Percentiles rank a stretch among this genome's conserved stretches.
These are phyloP conservation scores for Diddensiella caesifluorescens DNA, from an alignment of 805 yeast genomes.

Conservation along the genomic window DNA sequence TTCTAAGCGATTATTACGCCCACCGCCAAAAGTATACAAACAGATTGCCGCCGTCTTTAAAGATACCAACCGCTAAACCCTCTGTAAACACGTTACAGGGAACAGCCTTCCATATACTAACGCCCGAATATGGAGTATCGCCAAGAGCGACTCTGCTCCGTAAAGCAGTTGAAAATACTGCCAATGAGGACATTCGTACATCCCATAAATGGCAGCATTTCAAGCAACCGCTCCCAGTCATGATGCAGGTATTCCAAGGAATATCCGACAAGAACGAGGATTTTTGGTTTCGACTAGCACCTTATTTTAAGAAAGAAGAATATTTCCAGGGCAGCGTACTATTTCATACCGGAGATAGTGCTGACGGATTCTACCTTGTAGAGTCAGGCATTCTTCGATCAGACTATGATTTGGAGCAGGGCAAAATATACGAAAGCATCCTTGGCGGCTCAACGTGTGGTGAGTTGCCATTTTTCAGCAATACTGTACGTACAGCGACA, in stretches of 20 bases:
- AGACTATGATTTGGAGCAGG: conserved; percentile 47
- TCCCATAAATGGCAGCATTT: conserved; percentile 32
- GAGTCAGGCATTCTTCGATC: conserved; percentile 52
- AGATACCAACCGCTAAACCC: no score
- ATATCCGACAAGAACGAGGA: conserved; percentile 43
- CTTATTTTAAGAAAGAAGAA: conserved; percentile 48
- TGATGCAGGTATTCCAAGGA: conserved; percentile 61
- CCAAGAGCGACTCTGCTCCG: conserved; percentile 27
- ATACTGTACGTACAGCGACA: conserved; percentile 39
- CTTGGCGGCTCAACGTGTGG: conserved; percentile 76
- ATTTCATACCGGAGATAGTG: conserved; percentile 41
- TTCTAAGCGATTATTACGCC: conserved; percentile 56
- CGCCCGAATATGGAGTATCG: conserved; percentile 22
- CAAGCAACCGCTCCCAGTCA: conserved; percentile 55
- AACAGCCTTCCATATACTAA: no score
- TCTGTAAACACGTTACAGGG: no score
- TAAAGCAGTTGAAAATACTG: conserved; percentile 32
- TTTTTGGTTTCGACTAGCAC: conserved; percentile 63
- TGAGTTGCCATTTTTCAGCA: conserved; percentile 41
- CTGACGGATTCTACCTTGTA: conserved; percentile 55
- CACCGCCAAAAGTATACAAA: conserved; percentile 27
- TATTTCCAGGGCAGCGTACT: conserved; percentile 43
- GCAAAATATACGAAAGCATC: conserved; percentile 43
- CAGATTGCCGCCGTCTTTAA: background rate
- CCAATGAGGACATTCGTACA: conserved; percentile 28